Evolutionary conservation across 345 rosid genomes (phyloP).

Genomic region (Salix dunnii): DNA sequence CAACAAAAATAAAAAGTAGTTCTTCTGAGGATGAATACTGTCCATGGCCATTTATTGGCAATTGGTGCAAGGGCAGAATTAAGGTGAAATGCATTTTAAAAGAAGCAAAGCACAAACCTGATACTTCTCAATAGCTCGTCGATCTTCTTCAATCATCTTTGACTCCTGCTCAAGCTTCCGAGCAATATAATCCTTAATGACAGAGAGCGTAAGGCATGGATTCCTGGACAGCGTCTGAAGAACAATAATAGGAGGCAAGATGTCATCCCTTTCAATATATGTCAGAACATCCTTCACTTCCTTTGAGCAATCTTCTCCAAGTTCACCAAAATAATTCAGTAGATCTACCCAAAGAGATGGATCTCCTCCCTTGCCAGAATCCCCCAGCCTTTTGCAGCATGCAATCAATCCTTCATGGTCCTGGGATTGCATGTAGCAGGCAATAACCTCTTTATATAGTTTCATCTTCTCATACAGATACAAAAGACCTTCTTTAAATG

Average conservation of each 20-base stretch:
- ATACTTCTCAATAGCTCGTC: constrained; percentile 84
- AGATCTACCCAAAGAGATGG: constrained; percentile 98
- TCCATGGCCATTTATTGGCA: not conserved
- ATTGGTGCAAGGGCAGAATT: not conserved
- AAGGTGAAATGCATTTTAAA: not conserved
- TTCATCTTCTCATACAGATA: constrained; percentile 95
- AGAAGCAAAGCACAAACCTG: constrained; percentile 52
- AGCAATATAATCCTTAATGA: constrained; percentile 90
- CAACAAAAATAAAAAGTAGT: not conserved
- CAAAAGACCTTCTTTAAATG: constrained; percentile 77
- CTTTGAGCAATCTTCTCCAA: constrained; percentile 95
- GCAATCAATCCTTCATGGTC: constrained; percentile 93
- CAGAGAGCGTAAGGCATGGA: constrained; percentile 93
- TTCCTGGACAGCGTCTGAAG: constrained; percentile 88
- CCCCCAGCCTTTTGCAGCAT: constrained; percentile 93
- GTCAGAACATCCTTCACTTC: constrained; percentile 93
- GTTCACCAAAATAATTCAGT: constrained; percentile 95
- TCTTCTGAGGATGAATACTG: not conserved
- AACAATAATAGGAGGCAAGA: constrained; percentile 93
- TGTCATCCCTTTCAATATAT: constrained; percentile 87
- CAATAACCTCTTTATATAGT: constrained; percentile 89
- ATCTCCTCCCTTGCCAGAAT: constrained; percentile 89
- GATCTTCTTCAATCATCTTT: constrained; percentile 86
- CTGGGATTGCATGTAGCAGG: constrained; percentile 97
- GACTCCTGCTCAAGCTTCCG: constrained; percentile 96